These are phyloP conservation scores for Setaria viridis DNA, from an alignment of 202 grass and related monocot genomes.

Conservation along the genomic window DNA sequence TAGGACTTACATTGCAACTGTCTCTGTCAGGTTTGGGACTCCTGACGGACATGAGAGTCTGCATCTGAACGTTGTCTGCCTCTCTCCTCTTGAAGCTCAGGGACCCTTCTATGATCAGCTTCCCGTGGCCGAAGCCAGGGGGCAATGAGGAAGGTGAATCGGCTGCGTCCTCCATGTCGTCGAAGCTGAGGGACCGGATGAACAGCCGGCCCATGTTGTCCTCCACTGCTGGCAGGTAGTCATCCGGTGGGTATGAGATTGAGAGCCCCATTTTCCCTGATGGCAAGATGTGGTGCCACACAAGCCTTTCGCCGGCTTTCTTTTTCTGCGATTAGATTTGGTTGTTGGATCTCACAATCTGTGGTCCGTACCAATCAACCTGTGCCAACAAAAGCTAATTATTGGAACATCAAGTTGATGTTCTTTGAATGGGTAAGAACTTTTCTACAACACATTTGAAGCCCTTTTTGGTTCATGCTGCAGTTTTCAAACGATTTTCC, in stretches of 20 bases:
- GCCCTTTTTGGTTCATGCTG: not conserved
- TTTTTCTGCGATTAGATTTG: conserved; percentile 20
- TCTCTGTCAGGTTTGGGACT: conserved; percentile 42
- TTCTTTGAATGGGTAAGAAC: not conserved
- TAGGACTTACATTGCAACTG: not conserved
- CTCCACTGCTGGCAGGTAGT: conserved; percentile 54
- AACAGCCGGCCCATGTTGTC: conserved; percentile 64
- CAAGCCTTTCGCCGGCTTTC: conserved; percentile 24
- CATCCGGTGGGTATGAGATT: conserved; percentile 64
- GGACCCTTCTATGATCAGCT: conserved; percentile 56
- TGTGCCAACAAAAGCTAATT: conserved; percentile 27
- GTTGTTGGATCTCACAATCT: conserved; percentile 33
- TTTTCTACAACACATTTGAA: conserved; percentile 37
- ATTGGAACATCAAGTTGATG: conserved; percentile 13
- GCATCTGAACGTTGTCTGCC: conserved; percentile 46
- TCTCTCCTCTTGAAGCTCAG: conserved; percentile 69
- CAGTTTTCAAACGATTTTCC: not conserved
- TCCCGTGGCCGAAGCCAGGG: conserved; percentile 40
- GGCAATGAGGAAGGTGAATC: conserved; percentile 51
- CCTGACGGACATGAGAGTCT: conserved; percentile 50
- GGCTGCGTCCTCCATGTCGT: conserved; percentile 46
- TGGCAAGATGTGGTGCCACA: conserved; percentile 38
- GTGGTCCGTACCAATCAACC: not conserved
- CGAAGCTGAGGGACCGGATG: conserved; percentile 62
- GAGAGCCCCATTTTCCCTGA: conserved; percentile 60